These are phyloP conservation scores for Pyrenochaeta sp. DNA, from an alignment of 2,329 filamentous ascomycete genomes.

Conservation along the genomic window DNA sequence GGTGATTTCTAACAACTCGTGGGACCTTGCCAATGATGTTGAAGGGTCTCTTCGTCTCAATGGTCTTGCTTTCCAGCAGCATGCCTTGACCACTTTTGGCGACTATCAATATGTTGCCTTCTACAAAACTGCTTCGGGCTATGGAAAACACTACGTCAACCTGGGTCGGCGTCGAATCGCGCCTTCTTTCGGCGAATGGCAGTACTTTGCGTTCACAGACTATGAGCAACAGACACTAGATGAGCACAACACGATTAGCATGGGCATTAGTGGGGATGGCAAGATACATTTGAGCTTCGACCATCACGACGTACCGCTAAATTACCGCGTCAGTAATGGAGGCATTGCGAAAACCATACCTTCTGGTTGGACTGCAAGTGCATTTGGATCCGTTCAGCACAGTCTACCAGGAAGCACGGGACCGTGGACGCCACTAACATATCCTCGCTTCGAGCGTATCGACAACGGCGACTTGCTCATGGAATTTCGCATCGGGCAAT, in stretches of 20 bases:
- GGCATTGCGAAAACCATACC: constrained; percentile 44
- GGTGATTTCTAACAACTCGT: constrained; percentile 34
- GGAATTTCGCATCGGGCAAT: constrained; percentile 61
- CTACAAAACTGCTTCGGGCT: constrained; percentile 49
- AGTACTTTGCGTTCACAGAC: constrained; percentile 59
- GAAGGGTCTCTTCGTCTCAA: constrained; percentile 53
- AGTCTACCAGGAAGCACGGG: constrained; percentile 41
- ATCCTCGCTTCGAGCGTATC: constrained; percentile 58
- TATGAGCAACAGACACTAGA: constrained; percentile 61
- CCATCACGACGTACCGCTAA: constrained; percentile 55
- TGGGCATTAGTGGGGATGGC: constrained; percentile 62
- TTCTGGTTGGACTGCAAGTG: constrained; percentile 35
- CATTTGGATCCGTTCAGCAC: constrained; percentile 41
- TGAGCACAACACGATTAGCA: constrained; percentile 63
- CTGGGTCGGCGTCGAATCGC: constrained; percentile 57
- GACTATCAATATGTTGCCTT: constrained; percentile 61
- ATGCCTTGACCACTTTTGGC: constrained; percentile 57
- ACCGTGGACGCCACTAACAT: constrained; percentile 55
- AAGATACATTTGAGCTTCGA: constrained; percentile 64
- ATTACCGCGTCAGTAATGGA: constrained; percentile 43
- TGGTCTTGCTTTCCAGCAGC: constrained; percentile 61
- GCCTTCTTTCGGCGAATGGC: constrained; percentile 50
- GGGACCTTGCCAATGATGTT: constrained; percentile 44
- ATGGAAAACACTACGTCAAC: constrained; percentile 53
- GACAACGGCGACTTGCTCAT: constrained; percentile 54